Percentiles rank a stretch among this genome's conserved stretches.
phyloP scores from a whole-genome alignment of 2,329 filamentous ascomycete genomes.

The Aspergillus pseudoterreus region DNA sequence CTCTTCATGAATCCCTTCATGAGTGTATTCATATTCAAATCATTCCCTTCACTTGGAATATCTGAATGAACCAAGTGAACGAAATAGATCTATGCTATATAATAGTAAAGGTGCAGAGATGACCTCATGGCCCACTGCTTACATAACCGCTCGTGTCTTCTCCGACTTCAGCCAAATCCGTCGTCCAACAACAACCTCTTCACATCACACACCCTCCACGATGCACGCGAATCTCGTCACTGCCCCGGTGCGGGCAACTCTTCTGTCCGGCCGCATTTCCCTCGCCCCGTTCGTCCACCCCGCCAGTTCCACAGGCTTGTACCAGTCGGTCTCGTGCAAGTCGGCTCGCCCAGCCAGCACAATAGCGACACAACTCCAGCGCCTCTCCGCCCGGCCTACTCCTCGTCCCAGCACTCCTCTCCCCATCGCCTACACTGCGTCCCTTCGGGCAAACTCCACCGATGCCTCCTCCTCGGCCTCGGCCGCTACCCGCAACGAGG shows the following conservation, averaged over 20 bases:
- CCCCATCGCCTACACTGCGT: slow-evolving; percentile 7
- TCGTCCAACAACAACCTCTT: neutral
- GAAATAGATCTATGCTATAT: too few species aligned
- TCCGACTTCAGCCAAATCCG: neutral
- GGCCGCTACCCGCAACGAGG: slow-evolving; percentile 17
- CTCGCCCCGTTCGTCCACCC: slow-evolving; percentile 21
- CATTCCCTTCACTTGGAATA: too few species aligned
- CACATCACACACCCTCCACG: slow-evolving; percentile 13
- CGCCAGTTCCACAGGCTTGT: slow-evolving; percentile 15
- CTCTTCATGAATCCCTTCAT: too few species aligned
- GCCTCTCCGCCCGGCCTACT: neutral
- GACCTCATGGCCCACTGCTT: slow-evolving; percentile 5
- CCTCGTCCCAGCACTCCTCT: slow-evolving; percentile 8
- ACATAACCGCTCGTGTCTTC: neutral
- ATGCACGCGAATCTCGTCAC: slow-evolving; percentile 26
- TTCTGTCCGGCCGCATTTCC: slow-evolving; percentile 26
- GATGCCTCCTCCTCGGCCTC: slow-evolving; percentile 20
- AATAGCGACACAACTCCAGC: slow-evolving; percentile 16
- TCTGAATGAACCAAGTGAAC: neutral
- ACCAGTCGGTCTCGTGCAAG: slow-evolving; percentile 20
- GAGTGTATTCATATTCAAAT: too few species aligned
- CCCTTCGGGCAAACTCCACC: slow-evolving; percentile 27
- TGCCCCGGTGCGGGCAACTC: slow-evolving; percentile 32
- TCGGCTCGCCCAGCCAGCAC: slow-evolving; percentile 22
- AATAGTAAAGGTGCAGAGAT: too few species aligned